A percentile compares a stretch with the other conserved stretches of the same genome.
Evolutionary conservation across 2,329 filamentous ascomycete species (phyloP).

Genomic region (Botryotinia globosa): DNA sequence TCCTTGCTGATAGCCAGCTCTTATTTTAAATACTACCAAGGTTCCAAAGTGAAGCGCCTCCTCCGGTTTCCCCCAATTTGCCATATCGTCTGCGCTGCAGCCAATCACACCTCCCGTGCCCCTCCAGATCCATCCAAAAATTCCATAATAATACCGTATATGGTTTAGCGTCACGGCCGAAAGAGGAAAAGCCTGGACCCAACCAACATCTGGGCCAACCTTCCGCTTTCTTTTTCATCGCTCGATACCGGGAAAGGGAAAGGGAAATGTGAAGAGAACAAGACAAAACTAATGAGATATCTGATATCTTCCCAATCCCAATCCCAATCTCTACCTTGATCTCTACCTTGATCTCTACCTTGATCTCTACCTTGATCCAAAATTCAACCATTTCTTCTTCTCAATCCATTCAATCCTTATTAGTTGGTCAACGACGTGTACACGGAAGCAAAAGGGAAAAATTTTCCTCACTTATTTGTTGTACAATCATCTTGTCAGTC

Average conservation of each 20-base stretch:
- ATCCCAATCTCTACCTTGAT: neutral
- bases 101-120: neutral
- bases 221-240: neutral
- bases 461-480: neutral
- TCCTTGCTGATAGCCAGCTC: no score
- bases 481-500: neutral
- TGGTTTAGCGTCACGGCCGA: neutral
- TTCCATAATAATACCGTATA: neutral
- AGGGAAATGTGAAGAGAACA: neutral
- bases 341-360: no score
- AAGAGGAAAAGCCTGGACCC: constrained; percentile 11
- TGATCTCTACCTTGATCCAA: neutral
- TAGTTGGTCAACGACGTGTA: neutral
- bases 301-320: neutral
- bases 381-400: neutral
- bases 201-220: neutral
- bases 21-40: neutral
- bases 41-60: neutral
- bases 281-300: constrained; percentile 3
- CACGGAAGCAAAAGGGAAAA: neutral
- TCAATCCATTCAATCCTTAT: neutral
- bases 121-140: neutral
- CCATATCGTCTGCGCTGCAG: neutral
- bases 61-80: neutral
- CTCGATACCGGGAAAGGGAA: neutral